Evolutionary conservation across 352 stramenopile genomes (phyloP), one percentile per base, ranked within the genome.

Genomic region (Globisporangium iwayamae): DNA sequence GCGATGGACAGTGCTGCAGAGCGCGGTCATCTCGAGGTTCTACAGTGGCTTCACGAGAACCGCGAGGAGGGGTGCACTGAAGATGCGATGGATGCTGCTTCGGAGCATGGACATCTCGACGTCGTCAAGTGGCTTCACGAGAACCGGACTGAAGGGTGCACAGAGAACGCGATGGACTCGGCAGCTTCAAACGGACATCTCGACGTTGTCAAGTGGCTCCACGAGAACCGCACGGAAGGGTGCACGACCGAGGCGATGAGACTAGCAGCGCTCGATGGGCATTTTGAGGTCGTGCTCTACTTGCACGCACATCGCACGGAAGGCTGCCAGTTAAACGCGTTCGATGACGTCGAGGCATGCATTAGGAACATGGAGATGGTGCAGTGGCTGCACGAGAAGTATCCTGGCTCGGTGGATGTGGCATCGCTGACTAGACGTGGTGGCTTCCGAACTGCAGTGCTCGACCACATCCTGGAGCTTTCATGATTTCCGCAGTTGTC

Each of bases 1-100:
- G 53, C 53, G 18, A 59, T 59, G 53, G 34, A 59, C 7, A 4
- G 25, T 9, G 53, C 53, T 59, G 53, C 53, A 3, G 47, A 13
- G 22, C 46, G 32, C 9, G 38, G 38, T 16, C 53, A 30, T 9
- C 20, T 57, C n/a, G 20, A 53, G n/a, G 9, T 53, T 8, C 3
- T 53, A 4, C 9, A n/a, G 46, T 53, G 46, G 46, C 46, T 53
- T 28, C 46, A 53, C 30, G 46, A 25, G 38, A 43, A 43, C 16
- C 47, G 47, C 3, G 4, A 11, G 14, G 47, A 54, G 36, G 3
- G 22, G 2, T 54, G 47, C 22, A 22, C 48, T 7, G 4, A 5
- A 16, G 22, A 36, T 8, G 47, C 47, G 13, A 54, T 54, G 25
- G 9, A 54, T 13, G 5, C 10, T 11, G 48, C 48, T 18, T 11